These are phyloP conservation scores for Podospora anserina DNA, from an alignment of 495 filamentous ascomycete species.

Conservation along the genomic window DNA sequence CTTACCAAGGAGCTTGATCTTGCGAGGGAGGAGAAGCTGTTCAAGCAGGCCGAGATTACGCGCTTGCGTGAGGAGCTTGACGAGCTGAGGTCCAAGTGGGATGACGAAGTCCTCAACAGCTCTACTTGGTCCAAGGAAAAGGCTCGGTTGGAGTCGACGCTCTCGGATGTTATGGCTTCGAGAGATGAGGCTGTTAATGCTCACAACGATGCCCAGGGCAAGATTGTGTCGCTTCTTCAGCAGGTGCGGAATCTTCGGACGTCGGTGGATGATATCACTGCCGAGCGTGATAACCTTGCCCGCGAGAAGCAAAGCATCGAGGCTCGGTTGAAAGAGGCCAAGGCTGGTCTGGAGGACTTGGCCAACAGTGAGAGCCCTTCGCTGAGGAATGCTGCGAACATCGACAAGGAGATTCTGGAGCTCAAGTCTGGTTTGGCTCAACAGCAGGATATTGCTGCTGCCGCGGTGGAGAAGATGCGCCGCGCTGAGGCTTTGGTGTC, in stretches of 20 bases:
- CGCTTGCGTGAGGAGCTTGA: constrained; percentile 91
- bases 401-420: constrained; percentile 85
- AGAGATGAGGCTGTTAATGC: constrained; percentile 89
- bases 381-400: constrained; percentile 85
- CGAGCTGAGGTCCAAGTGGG: constrained; percentile 94
- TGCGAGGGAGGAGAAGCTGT: constrained; percentile 77
- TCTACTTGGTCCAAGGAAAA: constrained; percentile 99
- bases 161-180: constrained; percentile 84
- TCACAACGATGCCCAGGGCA: constrained; percentile 91
- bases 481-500: constrained; percentile 82
- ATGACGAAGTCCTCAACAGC: constrained; percentile 95
- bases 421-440: constrained; percentile 87
- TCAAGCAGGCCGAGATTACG: constrained; percentile 61
- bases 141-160: constrained; percentile 79
- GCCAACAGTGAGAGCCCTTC: constrained; percentile 82
- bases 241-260: constrained; percentile 84
- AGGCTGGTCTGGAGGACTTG: constrained; percentile 87
- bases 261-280: constrained; percentile 77
- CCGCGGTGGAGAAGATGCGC: constrained; percentile 97
- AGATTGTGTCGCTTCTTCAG: constrained; percentile 84
- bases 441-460: constrained; percentile 88
- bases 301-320: constrained; percentile 92
- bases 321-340: constrained; percentile 80
- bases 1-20: constrained; percentile 90
- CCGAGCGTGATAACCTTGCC: constrained; percentile 78